Percentiles rank a stretch among this genome's conserved stretches.
Conservation (phyloP, 306 rosid genomes). For the Dalbergia cochinchinensis region DNA sequence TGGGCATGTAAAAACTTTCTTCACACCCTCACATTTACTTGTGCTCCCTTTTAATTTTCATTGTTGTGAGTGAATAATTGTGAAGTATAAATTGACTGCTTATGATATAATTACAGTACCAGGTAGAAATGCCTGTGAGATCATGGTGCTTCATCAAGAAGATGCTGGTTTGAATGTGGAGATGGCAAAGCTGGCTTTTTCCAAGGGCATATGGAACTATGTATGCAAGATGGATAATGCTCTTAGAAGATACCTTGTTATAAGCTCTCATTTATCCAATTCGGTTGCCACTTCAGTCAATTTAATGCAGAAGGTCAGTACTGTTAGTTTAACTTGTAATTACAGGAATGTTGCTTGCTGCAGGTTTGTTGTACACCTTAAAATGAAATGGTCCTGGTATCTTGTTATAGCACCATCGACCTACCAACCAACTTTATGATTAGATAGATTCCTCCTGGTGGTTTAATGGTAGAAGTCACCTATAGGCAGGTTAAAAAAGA, state of each 20-base stretch:
- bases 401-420: slow-evolving; percentile 2
- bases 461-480: slow-evolving; percentile 31
- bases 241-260: slow-evolving; percentile 63
- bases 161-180: slow-evolving; percentile 91
- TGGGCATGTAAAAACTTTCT: slow-evolving; percentile 21
- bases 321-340: slow-evolving; percentile 33
- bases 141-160: slow-evolving; percentile 91
- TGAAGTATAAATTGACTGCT: slow-evolving; percentile 33
- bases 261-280: slow-evolving; percentile 52
- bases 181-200: slow-evolving; percentile 84
- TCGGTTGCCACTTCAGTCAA: slow-evolving; percentile 68
- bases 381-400: slow-evolving; percentile 23
- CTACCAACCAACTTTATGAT: slow-evolving; percentile 8
- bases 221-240: slow-evolving; percentile 92
- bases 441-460: slow-evolving; percentile 4
- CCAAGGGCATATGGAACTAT: slow-evolving; percentile 92
- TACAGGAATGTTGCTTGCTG: slow-evolving; percentile 11
- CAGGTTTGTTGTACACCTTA: slow-evolving; percentile 16
- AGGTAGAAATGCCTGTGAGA: slow-evolving; percentile 87
- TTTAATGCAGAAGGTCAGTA: slow-evolving; percentile 78
- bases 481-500: slow-evolving; percentile 18
- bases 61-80: slow-evolving; percentile 33
- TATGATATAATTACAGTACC: slow-evolving; percentile 66
- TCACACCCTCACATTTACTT: slow-evolving; percentile 31
- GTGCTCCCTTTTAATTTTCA: slow-evolving; percentile 40